These are phyloP conservation scores for Calocybe cyanea DNA, from an alignment of 768 basidiomycete species.

Conservation along the genomic window DNA sequence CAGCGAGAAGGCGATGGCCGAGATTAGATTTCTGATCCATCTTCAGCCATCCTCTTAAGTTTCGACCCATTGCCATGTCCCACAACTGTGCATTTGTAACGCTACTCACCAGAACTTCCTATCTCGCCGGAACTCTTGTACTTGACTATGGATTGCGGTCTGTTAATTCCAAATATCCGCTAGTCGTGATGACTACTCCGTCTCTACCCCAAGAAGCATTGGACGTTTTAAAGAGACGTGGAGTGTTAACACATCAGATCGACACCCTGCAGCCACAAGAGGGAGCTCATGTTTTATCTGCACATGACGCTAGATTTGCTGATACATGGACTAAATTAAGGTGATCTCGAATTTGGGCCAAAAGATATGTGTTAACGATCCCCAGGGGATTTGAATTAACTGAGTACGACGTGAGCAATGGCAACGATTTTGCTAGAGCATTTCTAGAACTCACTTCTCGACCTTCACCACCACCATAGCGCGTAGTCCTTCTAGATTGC, in stretches of 20 bases:
- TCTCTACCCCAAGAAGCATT: slow-evolving; percentile 47
- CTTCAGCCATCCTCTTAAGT: not conserved
- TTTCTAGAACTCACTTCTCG: slow-evolving; percentile 3
- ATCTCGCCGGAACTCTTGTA: slow-evolving; percentile 62
- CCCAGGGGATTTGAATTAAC: slow-evolving; percentile 56
- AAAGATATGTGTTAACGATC: not conserved
- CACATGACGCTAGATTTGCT: slow-evolving; percentile 50
- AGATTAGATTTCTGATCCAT: slow-evolving; percentile 4
- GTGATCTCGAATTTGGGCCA: slow-evolving; percentile 19
- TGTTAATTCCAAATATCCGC: slow-evolving; percentile 63
- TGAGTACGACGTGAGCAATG: slow-evolving; percentile 58
- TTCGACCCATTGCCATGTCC: slow-evolving; percentile 23
- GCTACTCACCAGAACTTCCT: slow-evolving; percentile 70
- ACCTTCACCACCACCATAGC: slow-evolving; percentile 31
- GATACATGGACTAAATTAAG: slow-evolving; percentile 76
- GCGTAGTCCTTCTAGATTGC: slow-evolving; percentile 77
- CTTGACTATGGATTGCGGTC: slow-evolving; percentile 50
- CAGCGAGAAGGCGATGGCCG: slow-evolving; percentile 14
- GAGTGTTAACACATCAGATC: slow-evolving; percentile 57
- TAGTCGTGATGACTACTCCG: slow-evolving; percentile 75
- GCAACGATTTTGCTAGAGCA: not conserved
- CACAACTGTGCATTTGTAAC: slow-evolving; percentile 65
- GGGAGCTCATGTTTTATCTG: slow-evolving; percentile 35
- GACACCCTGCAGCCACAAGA: slow-evolving; percentile 51
- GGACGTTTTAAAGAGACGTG: slow-evolving; percentile 46